Evolutionary conservation across 805 yeast species (phyloP), one percentile per base, ranked within the genome.

Genomic region (Babjeviella inositovora): DNA sequence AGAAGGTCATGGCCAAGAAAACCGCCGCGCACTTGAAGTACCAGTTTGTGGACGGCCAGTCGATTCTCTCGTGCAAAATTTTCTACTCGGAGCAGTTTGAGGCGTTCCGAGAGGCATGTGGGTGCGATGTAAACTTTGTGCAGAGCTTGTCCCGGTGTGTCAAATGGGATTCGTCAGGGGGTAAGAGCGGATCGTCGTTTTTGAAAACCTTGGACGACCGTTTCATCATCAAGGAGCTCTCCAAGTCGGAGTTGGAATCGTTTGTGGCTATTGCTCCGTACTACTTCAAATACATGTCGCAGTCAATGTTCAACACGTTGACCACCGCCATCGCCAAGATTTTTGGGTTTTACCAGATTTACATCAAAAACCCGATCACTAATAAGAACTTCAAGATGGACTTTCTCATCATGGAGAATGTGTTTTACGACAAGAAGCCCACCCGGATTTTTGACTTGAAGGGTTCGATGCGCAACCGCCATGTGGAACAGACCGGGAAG

Each of bases 401-500:
- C 45, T 77, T 87, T 13, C 59, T 92, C 30, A 85, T 90, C 18
- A 87, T 85, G 95, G 99, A 90, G 50, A 90, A 90, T 41, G 51
- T 90, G 28, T 90, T 90, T 40, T 87, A 84, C 45, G 76, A 79
- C 33, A 62, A 72, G 26, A 75, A 74, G 34, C 76, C 85, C 28
- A 60, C 81, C 8, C 54, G 96, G 32, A 84, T 87, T 22, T 90
- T 90, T 49, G 99, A 90, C 47, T 62, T 90, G 46, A 90, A 90
- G 45, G 99, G 99, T 0, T 85, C 97, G 0, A 90, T 90, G 97
- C 58, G 98, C 31, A 90, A 90, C 46, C 61, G 99, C 33, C 96
- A 87, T 39, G 98, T 87, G 17, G 76, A 85, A 35, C 94, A 87
- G 43, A 92, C 98, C 0, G 98, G 98, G 5, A 74, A 70, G 39